Evolutionary conservation across 2,329 filamentous ascomycete species (phyloP).

Genomic region (Juglanconis sp.): DNA sequence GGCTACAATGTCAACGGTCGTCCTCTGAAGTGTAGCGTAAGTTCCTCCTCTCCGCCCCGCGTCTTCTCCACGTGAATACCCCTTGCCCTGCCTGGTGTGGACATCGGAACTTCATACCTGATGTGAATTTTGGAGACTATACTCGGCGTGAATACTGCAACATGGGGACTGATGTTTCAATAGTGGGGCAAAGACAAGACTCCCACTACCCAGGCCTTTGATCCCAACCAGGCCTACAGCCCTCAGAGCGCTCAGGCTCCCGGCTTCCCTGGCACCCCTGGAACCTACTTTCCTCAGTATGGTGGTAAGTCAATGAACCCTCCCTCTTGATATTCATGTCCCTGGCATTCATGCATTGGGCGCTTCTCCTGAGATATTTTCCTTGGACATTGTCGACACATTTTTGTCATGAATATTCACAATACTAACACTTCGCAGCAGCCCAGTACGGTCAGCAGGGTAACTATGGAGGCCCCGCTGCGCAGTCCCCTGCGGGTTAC

Average conservation of each 20-base stretch:
- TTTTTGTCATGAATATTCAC: too few relatives aligned
- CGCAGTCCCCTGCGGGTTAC: slow-evolving; percentile 60
- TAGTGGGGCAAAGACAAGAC: slow-evolving; percentile 99
- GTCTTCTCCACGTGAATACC: too few relatives aligned
- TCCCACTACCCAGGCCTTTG: slow-evolving; percentile 74
- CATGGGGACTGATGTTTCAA: slow-evolving; percentile 29
- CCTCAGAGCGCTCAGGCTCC: slow-evolving; percentile 72
- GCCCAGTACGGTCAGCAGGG: slow-evolving; percentile 63
- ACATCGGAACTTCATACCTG: too few relatives aligned
- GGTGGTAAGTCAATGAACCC: slow-evolving; percentile 56
- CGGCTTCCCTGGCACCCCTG: slow-evolving; percentile 74
- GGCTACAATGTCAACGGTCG: slow-evolving; percentile 97
- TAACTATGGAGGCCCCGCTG: slow-evolving; percentile 58
- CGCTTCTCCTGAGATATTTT: slow-evolving; percentile 29
- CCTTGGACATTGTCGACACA: too few relatives aligned
- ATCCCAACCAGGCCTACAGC: slow-evolving; percentile 71
- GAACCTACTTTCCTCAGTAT: slow-evolving; percentile 90
- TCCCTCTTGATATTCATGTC: background rate
- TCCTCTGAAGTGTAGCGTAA: slow-evolving; percentile 96
- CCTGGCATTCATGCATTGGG: background rate
- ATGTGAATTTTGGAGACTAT: background rate
- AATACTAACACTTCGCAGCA: slow-evolving; percentile 51
- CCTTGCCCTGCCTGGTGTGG: too few relatives aligned
- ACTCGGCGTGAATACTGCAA: background rate
- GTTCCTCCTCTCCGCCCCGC: slow-evolving; percentile 36